Conservation (phyloP, 2,329 filamentous ascomycete genomes). For the Paraconiothyrium sp. region DNA sequence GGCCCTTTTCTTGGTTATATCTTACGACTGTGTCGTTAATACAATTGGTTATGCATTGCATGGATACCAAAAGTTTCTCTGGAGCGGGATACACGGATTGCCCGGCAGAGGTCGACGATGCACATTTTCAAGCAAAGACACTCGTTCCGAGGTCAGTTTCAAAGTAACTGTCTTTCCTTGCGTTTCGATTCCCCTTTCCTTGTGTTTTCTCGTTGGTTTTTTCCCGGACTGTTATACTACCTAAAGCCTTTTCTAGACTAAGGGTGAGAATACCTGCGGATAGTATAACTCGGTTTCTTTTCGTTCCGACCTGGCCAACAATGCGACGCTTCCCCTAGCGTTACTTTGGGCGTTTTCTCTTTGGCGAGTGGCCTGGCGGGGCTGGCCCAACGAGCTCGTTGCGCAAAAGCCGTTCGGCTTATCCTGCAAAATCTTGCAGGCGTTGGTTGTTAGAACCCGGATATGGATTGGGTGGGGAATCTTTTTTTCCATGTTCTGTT, state of each 20-base stretch:
- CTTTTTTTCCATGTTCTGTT: not conserved
- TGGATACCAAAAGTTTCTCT: slow-evolving; percentile 37
- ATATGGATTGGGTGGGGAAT: slow-evolving; percentile 6
- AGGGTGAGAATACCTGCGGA: slow-evolving; percentile 28
- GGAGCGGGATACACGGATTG: slow-evolving; percentile 21
- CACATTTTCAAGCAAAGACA: slow-evolving; percentile 13
- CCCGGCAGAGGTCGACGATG: slow-evolving; percentile 31
- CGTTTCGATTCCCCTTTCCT: slow-evolving; percentile 17
- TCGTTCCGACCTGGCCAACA: slow-evolving; percentile 22
- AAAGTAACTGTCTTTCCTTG: slow-evolving; percentile 16
- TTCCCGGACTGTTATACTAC: slow-evolving; percentile 19
- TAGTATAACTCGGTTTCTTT: slow-evolving; percentile 41
- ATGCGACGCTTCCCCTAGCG: not conserved
- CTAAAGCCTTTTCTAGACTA: slow-evolving; percentile 14
- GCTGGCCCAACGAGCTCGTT: not conserved
- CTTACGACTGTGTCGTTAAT: slow-evolving; percentile 35
- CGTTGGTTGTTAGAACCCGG: slow-evolving; percentile 10
- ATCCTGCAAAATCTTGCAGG: slow-evolving; percentile 13
- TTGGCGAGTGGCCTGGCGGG: slow-evolving; percentile 7
- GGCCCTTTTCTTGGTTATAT: slow-evolving; percentile 35
- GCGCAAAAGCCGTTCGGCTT: slow-evolving; percentile 2
- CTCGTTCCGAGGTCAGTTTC: slow-evolving; percentile 12
- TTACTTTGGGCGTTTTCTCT: slow-evolving; percentile 3
- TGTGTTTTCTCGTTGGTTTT: slow-evolving; percentile 21
- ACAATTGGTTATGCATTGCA: slow-evolving; percentile 40